Conservation (phyloP, 345 rosid genomes). For the Gossypium longicalyx region DNA sequence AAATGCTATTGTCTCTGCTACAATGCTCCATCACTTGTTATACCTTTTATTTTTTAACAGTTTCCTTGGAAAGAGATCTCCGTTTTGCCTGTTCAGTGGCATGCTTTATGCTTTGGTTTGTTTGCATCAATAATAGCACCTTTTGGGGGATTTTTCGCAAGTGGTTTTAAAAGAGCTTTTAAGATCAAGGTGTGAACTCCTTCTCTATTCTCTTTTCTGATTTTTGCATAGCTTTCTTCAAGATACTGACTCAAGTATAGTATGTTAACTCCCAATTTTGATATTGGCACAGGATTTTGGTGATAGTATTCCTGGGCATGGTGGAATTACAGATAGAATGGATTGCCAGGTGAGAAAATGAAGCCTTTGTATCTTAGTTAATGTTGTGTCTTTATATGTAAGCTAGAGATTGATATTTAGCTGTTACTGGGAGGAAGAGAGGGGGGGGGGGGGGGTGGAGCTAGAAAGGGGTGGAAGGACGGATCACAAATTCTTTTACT, state of each 20-base stretch:
- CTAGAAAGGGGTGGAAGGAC: not conserved
- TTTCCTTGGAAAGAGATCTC: slow-evolving; percentile 86
- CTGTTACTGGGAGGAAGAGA: not conserved
- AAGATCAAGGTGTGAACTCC: slow-evolving; percentile 64
- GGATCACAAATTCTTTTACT: not conserved
- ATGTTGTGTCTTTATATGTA: not conserved
- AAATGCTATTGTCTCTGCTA: not conserved
- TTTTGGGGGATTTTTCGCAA: slow-evolving; percentile 96
- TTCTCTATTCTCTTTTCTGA: slow-evolving; percentile 11
- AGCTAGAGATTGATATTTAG: not conserved
- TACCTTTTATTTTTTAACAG: slow-evolving; percentile 33
- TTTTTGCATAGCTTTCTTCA: not conserved
- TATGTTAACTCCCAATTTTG: not conserved
- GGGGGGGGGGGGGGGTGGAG: no score
- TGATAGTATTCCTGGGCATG: slow-evolving; percentile 99
- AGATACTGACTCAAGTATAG: not conserved
- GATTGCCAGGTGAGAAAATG: slow-evolving; percentile 72
- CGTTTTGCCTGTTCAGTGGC: slow-evolving; percentile 90
- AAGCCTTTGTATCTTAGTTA: not conserved
- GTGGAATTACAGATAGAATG: slow-evolving; percentile 96
- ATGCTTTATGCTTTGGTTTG: slow-evolving; percentile 85
- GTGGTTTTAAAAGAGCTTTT: slow-evolving; percentile 96
- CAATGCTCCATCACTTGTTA: not conserved
- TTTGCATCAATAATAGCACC: slow-evolving; percentile 99
- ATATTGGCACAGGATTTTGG: slow-evolving; percentile 74